Base-by-base conservation (phyloP, 257 asterid species). In the Gynochthodes officinalis region DNA sequence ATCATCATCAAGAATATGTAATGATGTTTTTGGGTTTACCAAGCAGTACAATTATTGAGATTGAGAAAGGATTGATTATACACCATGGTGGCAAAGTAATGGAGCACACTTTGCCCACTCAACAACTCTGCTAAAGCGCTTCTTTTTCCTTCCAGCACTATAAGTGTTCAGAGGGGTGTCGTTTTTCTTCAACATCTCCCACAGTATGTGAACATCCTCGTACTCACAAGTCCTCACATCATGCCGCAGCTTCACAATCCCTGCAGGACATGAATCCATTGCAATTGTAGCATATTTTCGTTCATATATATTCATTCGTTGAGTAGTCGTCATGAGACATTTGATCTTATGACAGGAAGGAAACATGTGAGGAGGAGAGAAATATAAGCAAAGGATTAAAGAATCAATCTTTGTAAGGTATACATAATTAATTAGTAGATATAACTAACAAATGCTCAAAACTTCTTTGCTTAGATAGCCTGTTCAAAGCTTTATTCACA, bases 181-280 rank as follows among this genome's bases (percentile, higher is more conserved):
- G 63, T 77, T 77, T 69, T 65, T 80, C 76, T 77, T 73, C 64
- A 81, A 58, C 77, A 77, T 25, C 19, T 81, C 79, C 84, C 84
- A 81, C 69, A 81, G 61, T 33, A 81, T 64, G 14, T n/a, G 82
- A 23, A 81, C 79, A 70, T 81, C 84, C 71, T 81, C 84, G 19
- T 77, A 81, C 58, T 81, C 84, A 28, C 84, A 81, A 23, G 74
- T 70, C 67, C 79, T 57, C 39, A 81, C 79, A 46, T 77, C 84
- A 13, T 67, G 71, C 10, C 57, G 73, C 67, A 81, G 74, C 69
- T 77, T 81, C 44, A 73, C 72, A 57, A 63, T 73, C 40, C 82
- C 84, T 79, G 75, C 27, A 64, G 13, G 0, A 4, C 23, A 35
- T 33, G 46, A 35, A 61, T 15, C n/a, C n/a, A n/a, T n/a, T n/a